Conservation (phyloP, 1,284 basidiomycete species). For the Erythrobasidium hasegawianum region DNA sequence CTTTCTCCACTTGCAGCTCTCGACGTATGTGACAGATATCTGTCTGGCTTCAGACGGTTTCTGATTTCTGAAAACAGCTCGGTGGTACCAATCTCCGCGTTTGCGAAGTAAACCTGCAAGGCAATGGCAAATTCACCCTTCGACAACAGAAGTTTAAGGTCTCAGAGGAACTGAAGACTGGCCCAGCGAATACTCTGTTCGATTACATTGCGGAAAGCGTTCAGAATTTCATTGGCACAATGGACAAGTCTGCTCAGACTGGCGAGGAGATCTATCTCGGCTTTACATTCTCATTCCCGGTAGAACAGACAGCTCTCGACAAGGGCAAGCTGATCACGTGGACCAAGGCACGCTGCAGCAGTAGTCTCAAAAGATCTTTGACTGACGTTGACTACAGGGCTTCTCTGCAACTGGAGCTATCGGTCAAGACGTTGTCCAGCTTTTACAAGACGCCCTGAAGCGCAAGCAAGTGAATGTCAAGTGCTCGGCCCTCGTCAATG, state of each 20-base stretch:
- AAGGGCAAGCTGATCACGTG: conserved; percentile 86
- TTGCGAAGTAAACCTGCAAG: conserved; percentile 69
- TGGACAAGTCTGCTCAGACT: conserved; percentile 44
- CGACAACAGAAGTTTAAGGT: conserved; percentile 92
- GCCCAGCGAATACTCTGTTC: conserved; percentile 75
- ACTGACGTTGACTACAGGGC: too few species aligned
- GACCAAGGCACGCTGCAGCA: too few species aligned
- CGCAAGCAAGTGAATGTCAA: conserved; percentile 88
- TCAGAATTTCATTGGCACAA: conserved; percentile 77
- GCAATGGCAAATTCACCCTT: conserved; percentile 79
- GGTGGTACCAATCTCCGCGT: conserved; percentile 90
- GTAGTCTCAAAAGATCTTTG: too few species aligned
- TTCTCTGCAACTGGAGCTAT: conserved; percentile 56
- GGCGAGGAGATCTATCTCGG: conserved; percentile 67
- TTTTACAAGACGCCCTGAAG: conserved; percentile 91
- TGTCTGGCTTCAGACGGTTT: too few species aligned
- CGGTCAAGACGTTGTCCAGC: conserved; percentile 84
- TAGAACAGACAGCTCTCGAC: conserved; percentile 89
- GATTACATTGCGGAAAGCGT: conserved; percentile 96
- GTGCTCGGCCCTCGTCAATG: conserved; percentile 92
- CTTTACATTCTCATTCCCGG: conserved; percentile 94
- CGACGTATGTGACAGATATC: conserved; percentile 57
- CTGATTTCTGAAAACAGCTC: too few species aligned
- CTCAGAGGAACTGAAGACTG: conserved; percentile 81
- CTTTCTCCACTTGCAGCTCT: conserved; percentile 57